Conservation (phyloP, 345 rosid genomes). For the Fremontodendron californicum region DNA sequence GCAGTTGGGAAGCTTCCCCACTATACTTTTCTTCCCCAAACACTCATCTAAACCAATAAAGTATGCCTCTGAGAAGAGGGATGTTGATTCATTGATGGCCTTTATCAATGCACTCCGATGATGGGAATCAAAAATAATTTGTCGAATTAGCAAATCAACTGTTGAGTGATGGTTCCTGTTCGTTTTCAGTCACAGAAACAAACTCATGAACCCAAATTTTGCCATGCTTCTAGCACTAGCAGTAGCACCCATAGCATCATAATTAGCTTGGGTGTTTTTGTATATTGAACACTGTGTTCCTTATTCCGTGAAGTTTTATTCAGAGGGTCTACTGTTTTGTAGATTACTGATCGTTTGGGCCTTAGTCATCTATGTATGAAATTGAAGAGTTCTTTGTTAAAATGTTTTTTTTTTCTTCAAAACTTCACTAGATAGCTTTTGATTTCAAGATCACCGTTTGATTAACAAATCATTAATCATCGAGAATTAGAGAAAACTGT, state of each 20-base stretch:
- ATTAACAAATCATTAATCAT: neutral
- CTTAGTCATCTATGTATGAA: neutral
- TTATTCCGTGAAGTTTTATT: neutral
- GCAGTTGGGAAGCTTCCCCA: constrained; percentile 89
- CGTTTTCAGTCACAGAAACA: neutral
- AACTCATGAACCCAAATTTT: neutral
- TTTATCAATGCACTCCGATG: constrained; percentile 77
- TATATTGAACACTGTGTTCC: neutral
- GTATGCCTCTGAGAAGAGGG: constrained; percentile 89
- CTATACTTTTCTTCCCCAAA: constrained; percentile 74
- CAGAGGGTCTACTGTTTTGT: neutral
- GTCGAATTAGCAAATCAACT: neutral
- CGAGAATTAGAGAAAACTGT: neutral
- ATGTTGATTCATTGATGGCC: constrained; percentile 78
- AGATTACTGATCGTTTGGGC: neutral
- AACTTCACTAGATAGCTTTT: too few relatives aligned
- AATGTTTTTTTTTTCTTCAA: neutral
- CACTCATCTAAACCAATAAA: constrained; percentile 65
- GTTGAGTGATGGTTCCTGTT: neutral
- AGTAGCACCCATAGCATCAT: neutral
- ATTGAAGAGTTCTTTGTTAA: neutral
- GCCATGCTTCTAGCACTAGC: neutral
- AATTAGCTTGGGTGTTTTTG: neutral
- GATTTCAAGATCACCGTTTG: neutral
- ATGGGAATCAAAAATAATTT: constrained; percentile 19